Evolutionary conservation across 1,284 basidiomycete species (phyloP).

Genomic region (Ustilago trichophora): DNA sequence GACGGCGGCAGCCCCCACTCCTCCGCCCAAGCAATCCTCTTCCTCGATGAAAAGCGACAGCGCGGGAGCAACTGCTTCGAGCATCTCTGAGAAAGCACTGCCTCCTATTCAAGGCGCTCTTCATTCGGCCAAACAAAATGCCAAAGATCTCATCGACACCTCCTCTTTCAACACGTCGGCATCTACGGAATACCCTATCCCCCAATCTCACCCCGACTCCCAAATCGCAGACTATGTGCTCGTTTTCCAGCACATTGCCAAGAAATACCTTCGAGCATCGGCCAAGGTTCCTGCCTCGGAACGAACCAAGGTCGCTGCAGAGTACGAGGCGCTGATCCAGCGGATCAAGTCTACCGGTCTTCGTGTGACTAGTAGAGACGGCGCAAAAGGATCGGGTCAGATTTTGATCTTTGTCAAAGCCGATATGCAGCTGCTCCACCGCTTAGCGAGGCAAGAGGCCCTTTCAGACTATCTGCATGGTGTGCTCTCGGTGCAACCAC

Average conservation of each 20-base stretch:
- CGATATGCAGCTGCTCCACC: constrained; percentile 23
- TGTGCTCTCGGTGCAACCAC: constrained; percentile 42
- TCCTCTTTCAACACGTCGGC: neutral
- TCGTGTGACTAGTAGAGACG: constrained; percentile 52
- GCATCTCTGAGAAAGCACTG: constrained; percentile 23
- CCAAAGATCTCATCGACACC: constrained; percentile 4
- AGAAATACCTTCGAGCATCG: constrained; percentile 28
- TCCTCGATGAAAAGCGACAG: neutral
- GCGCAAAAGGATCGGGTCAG: constrained; percentile 29
- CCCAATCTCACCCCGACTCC: constrained; percentile 27
- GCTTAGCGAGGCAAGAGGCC: constrained; percentile 34
- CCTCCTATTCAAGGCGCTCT: constrained; percentile 34
- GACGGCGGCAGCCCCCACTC: no score
- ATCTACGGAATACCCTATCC: constrained; percentile 15
- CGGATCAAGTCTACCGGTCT: constrained; percentile 48
- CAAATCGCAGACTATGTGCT: constrained; percentile 57
- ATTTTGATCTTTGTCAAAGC: constrained; percentile 61
- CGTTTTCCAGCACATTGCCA: constrained; percentile 53
- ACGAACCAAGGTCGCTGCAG: constrained; percentile 28
- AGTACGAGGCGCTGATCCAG: constrained; percentile 46
- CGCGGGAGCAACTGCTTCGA: neutral
- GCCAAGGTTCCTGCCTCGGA: constrained; percentile 42
- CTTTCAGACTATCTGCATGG: constrained; percentile 59
- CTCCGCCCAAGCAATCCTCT: constrained; percentile 11
- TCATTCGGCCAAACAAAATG: constrained; percentile 4